Evolutionary conservation across 805 yeast genomes (phyloP).

Genomic region (Candida ponderosae): DNA sequence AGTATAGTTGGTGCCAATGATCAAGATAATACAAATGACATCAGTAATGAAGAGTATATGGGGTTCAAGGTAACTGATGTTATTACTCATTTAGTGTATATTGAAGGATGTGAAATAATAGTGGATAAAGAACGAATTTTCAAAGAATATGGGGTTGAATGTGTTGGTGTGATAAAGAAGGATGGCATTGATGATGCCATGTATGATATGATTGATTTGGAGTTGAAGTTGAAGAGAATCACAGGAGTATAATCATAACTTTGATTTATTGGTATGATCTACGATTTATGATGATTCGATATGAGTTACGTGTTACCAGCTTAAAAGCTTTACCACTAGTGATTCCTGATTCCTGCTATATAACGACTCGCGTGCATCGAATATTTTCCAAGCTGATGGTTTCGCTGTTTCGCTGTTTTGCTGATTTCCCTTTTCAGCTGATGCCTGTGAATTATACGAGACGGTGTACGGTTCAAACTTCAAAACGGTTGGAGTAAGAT

Average conservation of each 20-base stretch:
- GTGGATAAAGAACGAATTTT: constrained; percentile 38
- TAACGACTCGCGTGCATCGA: too few relatives aligned
- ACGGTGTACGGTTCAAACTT: too few relatives aligned
- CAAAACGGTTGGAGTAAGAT: too few relatives aligned
- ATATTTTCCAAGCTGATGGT: too few relatives aligned
- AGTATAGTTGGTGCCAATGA: constrained; percentile 26
- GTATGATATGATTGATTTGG: constrained; percentile 38
- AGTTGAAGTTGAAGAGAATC: constrained; percentile 15
- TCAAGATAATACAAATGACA: neutral
- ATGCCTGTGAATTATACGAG: too few relatives aligned
- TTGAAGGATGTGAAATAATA: constrained; percentile 39
- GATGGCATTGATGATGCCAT: constrained; percentile 14
- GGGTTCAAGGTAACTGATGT: constrained; percentile 33
- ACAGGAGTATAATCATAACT: neutral
- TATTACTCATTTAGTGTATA: constrained; percentile 57
- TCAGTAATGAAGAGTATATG: constrained; percentile 1
- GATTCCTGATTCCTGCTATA: too few relatives aligned
- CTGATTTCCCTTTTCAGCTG: too few relatives aligned
- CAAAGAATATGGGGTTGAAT: constrained; percentile 32
- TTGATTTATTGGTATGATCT: too few relatives aligned
- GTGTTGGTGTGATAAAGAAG: constrained; percentile 32
- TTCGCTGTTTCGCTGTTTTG: too few relatives aligned
- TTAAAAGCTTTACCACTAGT: too few relatives aligned
- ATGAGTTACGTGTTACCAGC: too few relatives aligned
- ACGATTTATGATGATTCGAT: too few relatives aligned